These are phyloP conservation scores for Taxawa tesnikishii DNA, from an alignment of 2,329 filamentous ascomycete species.

Conservation along the genomic window DNA sequence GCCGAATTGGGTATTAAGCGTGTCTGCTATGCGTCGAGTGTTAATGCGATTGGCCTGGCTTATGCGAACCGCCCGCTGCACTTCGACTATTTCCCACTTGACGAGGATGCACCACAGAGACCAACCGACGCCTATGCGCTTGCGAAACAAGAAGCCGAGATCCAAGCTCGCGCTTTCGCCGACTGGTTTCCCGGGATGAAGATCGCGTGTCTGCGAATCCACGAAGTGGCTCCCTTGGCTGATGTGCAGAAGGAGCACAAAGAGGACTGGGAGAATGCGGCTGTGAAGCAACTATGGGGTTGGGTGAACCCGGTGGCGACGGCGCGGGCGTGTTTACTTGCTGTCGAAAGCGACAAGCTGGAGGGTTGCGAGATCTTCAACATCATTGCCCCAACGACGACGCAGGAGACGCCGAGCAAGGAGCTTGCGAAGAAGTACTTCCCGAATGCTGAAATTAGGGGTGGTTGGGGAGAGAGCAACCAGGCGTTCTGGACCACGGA, in stretches of 20 bases:
- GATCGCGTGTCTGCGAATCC: slow-evolving; percentile 25
- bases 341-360: slow-evolving; percentile 20
- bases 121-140: slow-evolving; percentile 25
- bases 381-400: slow-evolving; percentile 20
- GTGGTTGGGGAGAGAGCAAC: slow-evolving; percentile 11
- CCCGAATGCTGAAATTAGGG: slow-evolving; percentile 13
- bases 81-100: slow-evolving; percentile 26
- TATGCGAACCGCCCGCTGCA: slow-evolving; percentile 22
- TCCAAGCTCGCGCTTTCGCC: slow-evolving; percentile 20
- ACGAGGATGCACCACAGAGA: slow-evolving; percentile 20
- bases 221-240: slow-evolving; percentile 20
- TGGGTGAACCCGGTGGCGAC: slow-evolving; percentile 24
- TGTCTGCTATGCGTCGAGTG: slow-evolving; percentile 24
- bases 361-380: slow-evolving; percentile 24
- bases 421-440: slow-evolving; percentile 17
- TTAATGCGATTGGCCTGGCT: slow-evolving; percentile 26
- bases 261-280: slow-evolving; percentile 21
- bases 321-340: slow-evolving; percentile 22
- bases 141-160: slow-evolving; percentile 24
- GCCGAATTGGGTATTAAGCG: slow-evolving; percentile 22
- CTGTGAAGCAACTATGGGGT: slow-evolving; percentile 24
- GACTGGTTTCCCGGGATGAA: slow-evolving; percentile 26
- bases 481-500: slow-evolving; percentile 15
- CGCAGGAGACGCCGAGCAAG: slow-evolving; percentile 11
- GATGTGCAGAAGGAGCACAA: slow-evolving; percentile 21